These are phyloP conservation scores for Manihot esculenta DNA, from an alignment of 441 rosid genomes.

Conservation along the genomic window DNA sequence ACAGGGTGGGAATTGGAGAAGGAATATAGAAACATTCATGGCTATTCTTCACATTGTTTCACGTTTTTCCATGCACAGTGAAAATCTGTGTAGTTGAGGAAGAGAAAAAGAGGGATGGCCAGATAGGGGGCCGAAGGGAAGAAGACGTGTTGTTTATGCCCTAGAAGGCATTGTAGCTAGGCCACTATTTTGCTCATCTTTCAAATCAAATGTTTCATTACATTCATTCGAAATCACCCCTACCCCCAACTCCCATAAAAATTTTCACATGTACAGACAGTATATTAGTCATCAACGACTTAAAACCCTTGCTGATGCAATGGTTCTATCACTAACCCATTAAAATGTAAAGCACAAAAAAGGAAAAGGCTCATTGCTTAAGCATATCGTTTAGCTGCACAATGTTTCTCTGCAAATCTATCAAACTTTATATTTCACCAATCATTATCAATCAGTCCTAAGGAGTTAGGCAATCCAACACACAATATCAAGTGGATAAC, in stretches of 20 bases:
- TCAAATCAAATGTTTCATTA: conserved; percentile 17
- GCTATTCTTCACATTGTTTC: neutral
- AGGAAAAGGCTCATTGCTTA: neutral
- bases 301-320: neutral
- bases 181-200: conserved; percentile 22
- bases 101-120: neutral
- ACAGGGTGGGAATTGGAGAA: neutral
- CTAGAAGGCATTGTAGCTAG: conserved; percentile 9
- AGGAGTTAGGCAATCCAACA: neutral
- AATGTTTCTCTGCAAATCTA: conserved; percentile 2
- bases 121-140: neutral
- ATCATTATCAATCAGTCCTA: conserved; percentile 8
- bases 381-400: conserved; percentile 2
- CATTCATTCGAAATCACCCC: neutral
- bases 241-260: conserved; percentile 10
- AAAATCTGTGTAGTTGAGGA: neutral
- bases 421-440: conserved; percentile 3
- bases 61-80: neutral
- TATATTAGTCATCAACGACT: too few species aligned
- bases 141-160: conserved; percentile 10
- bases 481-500: neutral
- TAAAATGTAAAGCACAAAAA: neutral
- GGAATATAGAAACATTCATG: conserved; percentile 2
- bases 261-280: neutral
- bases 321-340: neutral